A percentile compares a stretch with the other conserved stretches of the same genome.
phyloP scores from a whole-genome alignment of 225 moss, liverwort and hornwort genomes.

The Rhytidiadelphus loreus region DNA sequence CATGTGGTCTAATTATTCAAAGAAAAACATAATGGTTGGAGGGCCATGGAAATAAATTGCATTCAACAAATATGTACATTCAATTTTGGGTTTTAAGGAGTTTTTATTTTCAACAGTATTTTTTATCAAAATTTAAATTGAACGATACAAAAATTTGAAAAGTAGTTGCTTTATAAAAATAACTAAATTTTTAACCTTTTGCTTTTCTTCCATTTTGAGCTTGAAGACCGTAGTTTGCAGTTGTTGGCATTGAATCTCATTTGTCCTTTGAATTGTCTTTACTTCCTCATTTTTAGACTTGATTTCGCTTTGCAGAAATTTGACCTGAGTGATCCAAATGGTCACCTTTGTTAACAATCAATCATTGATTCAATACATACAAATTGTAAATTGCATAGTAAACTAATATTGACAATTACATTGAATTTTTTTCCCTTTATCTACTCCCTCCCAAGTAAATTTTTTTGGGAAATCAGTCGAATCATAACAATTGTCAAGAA shows the following conservation, averaged over 20 bases:
- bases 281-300: constrained; percentile 14
- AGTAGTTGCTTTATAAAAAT: background rate
- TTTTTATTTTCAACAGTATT: background rate
- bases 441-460: too few species aligned
- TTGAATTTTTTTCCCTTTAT: too few species aligned
- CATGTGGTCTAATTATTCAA: background rate
- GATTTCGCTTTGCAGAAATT: background rate
- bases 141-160: background rate
- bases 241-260: constrained; percentile 12
- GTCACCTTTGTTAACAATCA: background rate
- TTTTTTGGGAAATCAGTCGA: background rate
- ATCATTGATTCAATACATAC: too few species aligned
- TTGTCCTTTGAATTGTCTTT: constrained; percentile 1
- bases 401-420: too few species aligned
- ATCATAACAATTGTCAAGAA: background rate
- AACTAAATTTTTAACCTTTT: background rate
- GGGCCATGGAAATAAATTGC: background rate
- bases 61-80: too few species aligned
- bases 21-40: too few species aligned
- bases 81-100: rapidly evolving
- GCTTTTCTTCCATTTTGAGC: constrained; percentile 19
- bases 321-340: background rate
- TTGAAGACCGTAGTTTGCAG: constrained; percentile 6
- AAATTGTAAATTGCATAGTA: rapidly evolving
- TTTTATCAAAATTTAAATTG: too few species aligned